Evolutionary conservation across 768 basidiomycete species (phyloP).

Genomic region (Podaxis rugospora): DNA sequence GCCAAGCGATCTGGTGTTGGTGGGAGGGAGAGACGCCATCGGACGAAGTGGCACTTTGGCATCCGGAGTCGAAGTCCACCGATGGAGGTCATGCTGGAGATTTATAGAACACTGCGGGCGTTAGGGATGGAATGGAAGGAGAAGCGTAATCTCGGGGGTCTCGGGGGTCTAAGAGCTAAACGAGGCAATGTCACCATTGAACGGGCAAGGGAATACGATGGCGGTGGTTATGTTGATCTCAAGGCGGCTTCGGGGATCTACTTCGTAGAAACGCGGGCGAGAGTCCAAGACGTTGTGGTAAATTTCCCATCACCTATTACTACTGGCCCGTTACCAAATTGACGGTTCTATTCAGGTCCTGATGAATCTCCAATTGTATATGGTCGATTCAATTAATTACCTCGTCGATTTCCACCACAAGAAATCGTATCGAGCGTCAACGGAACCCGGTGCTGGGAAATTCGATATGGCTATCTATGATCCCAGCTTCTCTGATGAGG

Average conservation of each 20-base stretch:
- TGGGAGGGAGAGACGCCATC: constrained; percentile 64
- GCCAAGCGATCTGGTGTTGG: constrained; percentile 42
- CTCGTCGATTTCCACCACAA: constrained; percentile 98
- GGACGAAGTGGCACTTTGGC: constrained; percentile 97
- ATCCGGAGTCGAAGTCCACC: constrained; percentile 92
- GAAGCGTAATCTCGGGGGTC: constrained; percentile 73
- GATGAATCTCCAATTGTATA: constrained; percentile 97
- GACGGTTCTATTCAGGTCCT: constrained; percentile 54
- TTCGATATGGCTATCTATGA: constrained; percentile 65
- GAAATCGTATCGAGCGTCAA: constrained; percentile 81
- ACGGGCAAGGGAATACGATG: constrained; percentile 59
- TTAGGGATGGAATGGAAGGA: constrained; percentile 98
- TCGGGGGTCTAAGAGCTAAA: constrained; percentile 49
- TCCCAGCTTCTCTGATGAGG: constrained; percentile 39
- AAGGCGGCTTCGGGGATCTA: constrained; percentile 76
- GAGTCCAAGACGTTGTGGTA: constrained; percentile 91
- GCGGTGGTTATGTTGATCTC: constrained; percentile 54
- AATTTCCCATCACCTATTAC: constrained; percentile 23
- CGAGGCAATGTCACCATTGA: constrained; percentile 44
- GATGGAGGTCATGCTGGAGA: constrained; percentile 99
- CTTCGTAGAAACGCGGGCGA: constrained; percentile 89
- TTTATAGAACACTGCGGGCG: constrained; percentile 86
- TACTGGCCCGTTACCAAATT: background rate
- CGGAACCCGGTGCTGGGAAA: constrained; percentile 60
- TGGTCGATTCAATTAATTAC: constrained; percentile 94